Percentiles rank a stretch among this genome's conserved stretches.
Evolutionary conservation across 352 stramenopile species (phyloP).

Genomic region (Phytophthora tentaculata): DNA sequence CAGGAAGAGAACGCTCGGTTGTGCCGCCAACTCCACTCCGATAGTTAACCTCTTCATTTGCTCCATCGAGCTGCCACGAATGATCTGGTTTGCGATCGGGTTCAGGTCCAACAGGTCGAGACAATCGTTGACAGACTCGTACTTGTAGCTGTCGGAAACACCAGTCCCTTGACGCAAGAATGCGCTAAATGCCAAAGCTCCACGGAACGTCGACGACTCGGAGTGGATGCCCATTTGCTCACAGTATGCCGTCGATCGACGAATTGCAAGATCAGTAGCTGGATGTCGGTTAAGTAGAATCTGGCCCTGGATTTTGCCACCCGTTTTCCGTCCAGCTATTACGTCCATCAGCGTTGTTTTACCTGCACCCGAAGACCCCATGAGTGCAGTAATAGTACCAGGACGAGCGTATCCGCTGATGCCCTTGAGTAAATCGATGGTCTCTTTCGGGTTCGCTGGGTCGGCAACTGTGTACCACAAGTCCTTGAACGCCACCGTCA

Average conservation of each 20-base stretch:
- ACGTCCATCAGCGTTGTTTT: slow-evolving; percentile 5
- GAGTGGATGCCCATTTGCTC: slow-evolving; percentile 1
- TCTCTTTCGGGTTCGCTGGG: background rate
- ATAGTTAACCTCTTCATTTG: background rate
- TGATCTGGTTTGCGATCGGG: background rate
- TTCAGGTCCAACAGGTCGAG: background rate
- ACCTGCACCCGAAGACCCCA: slow-evolving; percentile 3
- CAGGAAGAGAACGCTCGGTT: background rate
- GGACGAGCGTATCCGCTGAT: background rate
- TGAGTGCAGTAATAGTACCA: slow-evolving; percentile 1
- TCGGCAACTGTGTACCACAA: background rate
- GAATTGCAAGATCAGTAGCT: background rate
- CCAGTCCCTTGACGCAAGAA: background rate
- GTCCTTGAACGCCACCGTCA: background rate
- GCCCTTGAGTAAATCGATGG: background rate
- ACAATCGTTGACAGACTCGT: background rate
- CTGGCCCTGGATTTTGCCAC: background rate
- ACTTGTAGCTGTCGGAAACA: background rate
- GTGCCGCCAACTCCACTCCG: background rate
- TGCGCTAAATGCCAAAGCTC: background rate
- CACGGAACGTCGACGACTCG: background rate
- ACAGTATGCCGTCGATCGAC: background rate
- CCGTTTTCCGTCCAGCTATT: background rate
- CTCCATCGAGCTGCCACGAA: background rate
- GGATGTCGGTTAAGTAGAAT: background rate